phyloP scores from a whole-genome alignment of 257 asterid species.

The Nicotiana undulata region DNA sequence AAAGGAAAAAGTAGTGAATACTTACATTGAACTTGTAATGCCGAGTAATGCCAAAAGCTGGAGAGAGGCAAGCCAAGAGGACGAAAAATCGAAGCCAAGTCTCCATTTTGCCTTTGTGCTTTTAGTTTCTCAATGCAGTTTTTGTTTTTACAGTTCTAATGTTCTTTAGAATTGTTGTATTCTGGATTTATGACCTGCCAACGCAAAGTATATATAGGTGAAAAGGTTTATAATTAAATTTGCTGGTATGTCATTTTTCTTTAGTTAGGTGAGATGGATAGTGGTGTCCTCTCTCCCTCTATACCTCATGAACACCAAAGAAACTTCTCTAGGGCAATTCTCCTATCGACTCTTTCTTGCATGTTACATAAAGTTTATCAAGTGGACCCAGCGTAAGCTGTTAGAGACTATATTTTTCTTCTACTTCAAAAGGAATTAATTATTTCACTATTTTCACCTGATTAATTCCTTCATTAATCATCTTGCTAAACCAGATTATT shows the following conservation, averaged over 20 bases:
- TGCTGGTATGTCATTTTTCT: slow-evolving; percentile 58
- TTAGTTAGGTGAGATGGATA: slow-evolving; percentile 51
- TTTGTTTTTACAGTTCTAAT: slow-evolving; percentile 13
- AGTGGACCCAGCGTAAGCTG: slow-evolving; percentile 4
- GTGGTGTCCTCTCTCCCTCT: neutral
- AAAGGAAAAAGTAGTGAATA: neutral
- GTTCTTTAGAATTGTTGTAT: slow-evolving; percentile 26
- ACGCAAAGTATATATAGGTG: slow-evolving; percentile 45
- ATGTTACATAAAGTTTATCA: slow-evolving; percentile 20
- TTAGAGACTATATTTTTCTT: neutral
- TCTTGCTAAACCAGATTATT: neutral
- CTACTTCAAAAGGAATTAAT: neutral
- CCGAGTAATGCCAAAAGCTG: slow-evolving; percentile 49
- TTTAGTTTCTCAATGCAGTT: neutral
- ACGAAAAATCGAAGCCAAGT: slow-evolving; percentile 31
- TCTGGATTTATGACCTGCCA: slow-evolving; percentile 27
- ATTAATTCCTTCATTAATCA: neutral
- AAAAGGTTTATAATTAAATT: neutral
- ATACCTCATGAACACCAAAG: slow-evolving; percentile 20
- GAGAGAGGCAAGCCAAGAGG: slow-evolving; percentile 31
- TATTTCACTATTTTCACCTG: neutral
- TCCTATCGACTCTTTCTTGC: slow-evolving; percentile 18
- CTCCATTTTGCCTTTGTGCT: slow-evolving; percentile 24
- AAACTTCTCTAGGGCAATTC: slow-evolving; percentile 5
- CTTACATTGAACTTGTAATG: slow-evolving; percentile 83